phyloP scores from a whole-genome alignment of 495 filamentous ascomycete species.

The Lasiosphaeris hirsuta region DNA sequence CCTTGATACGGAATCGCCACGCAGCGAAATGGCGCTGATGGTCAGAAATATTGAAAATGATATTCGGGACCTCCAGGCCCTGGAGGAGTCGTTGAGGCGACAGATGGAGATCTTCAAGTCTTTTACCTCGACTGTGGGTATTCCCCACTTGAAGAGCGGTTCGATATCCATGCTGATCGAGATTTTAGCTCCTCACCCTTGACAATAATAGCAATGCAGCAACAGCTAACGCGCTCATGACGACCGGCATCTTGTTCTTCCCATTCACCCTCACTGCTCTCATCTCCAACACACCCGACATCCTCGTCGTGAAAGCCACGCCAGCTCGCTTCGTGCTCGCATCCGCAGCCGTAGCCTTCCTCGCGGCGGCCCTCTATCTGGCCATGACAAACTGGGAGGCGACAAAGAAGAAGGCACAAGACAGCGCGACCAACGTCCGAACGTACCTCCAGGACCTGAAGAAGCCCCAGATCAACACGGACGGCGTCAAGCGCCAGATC shows the following conservation, averaged over 20 bases:
- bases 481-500: not conserved
- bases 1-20: not conserved
- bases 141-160: not conserved
- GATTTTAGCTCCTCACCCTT: not conserved
- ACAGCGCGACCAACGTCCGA: not conserved
- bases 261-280: not conserved
- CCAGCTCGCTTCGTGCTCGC: not conserved
- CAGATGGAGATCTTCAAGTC: slow-evolving; percentile 6
- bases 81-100: not conserved
- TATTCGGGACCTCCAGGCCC: slow-evolving; percentile 8
- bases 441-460: not conserved
- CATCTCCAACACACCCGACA: slow-evolving; percentile 4
- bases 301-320: not conserved
- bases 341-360: not conserved
- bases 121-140: slow-evolving; percentile 5
- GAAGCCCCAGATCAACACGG: not conserved
- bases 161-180: not conserved
- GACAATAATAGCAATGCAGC: not conserved
- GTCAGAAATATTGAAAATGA: slow-evolving; percentile 13
- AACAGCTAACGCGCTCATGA: slow-evolving; percentile 1
- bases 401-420: not conserved
- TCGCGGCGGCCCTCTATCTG: not conserved
- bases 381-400: not conserved
- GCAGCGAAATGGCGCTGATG: not conserved
- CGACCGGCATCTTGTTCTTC: not conserved